Evolutionary conservation across 2,329 filamentous ascomycete genomes (phyloP).

Genomic region (Chrysosphaeria jannelii): DNA sequence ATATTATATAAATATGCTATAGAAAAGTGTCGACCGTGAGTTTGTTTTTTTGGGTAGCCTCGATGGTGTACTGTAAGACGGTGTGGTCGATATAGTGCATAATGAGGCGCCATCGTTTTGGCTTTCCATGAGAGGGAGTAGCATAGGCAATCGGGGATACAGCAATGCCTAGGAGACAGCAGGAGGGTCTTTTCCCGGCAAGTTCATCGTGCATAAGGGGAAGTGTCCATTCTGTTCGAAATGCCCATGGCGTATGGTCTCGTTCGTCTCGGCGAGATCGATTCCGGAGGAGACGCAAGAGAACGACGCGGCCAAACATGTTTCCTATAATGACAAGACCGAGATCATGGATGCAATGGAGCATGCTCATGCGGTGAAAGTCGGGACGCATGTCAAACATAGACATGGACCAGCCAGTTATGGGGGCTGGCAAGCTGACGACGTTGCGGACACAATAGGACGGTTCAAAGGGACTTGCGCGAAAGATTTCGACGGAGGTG

Average conservation of each 20-base stretch:
- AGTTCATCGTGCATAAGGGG: conserved; percentile 18
- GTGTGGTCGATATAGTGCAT: conserved; percentile 42
- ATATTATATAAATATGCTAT: too few species aligned
- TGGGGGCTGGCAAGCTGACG: conserved; percentile 7
- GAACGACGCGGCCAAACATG: conserved; percentile 30
- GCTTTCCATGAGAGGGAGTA: conserved; percentile 4
- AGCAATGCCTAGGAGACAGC: conserved; percentile 34
- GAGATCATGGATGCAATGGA: conserved; percentile 34
- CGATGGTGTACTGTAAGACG: conserved; percentile 37
- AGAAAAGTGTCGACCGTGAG: too few species aligned
- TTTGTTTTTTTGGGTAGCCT: too few species aligned
- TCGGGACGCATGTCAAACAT: conserved; percentile 8
- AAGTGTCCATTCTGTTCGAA: conserved; percentile 22
- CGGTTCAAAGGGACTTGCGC: not conserved
- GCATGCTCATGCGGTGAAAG: conserved; percentile 24
- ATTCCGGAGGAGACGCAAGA: conserved; percentile 26
- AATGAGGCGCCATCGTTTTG: conserved; percentile 30
- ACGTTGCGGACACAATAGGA: conserved; percentile 6
- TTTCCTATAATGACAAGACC: conserved; percentile 37
- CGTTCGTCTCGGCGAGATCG: conserved; percentile 4
- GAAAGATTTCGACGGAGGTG: not conserved
- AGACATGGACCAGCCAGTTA: too few species aligned
- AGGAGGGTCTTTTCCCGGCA: conserved; percentile 12
- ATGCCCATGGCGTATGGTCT: conserved; percentile 7
- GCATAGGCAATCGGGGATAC: conserved; percentile 28